phyloP scores from a whole-genome alignment of 2,329 filamentous ascomycete species.

The Colletotrichum liaoningense region DNA sequence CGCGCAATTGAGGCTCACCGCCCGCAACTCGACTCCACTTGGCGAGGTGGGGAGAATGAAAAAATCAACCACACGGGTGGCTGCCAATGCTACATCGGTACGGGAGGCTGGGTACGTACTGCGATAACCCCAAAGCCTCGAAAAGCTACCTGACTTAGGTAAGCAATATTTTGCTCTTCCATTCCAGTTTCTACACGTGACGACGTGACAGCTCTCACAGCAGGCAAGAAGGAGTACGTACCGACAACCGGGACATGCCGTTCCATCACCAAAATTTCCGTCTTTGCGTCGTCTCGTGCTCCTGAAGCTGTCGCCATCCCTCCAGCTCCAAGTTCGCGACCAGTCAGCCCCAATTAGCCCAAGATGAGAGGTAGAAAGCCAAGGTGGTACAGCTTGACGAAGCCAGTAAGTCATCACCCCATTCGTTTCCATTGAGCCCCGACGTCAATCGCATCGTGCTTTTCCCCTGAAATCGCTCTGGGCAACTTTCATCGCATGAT shows the following conservation, averaged over 20 bases:
- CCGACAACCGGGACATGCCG: constrained; percentile 28
- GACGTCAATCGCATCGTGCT: constrained; percentile 6
- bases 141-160: not conserved
- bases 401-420: constrained; percentile 63
- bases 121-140: not conserved
- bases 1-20: constrained; percentile 31
- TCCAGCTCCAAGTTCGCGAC: constrained; percentile 15
- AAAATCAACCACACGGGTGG: constrained; percentile 31
- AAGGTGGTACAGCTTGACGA: constrained; percentile 75
- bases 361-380: constrained; percentile 66
- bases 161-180: not conserved
- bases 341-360: constrained; percentile 42
- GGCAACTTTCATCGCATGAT: not conserved
- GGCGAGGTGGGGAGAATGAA: constrained; percentile 22
- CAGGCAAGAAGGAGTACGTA: constrained; percentile 13
- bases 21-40: constrained; percentile 29
- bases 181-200: not conserved
- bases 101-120: constrained; percentile 17
- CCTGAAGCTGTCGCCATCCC: constrained; percentile 30
- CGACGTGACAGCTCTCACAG: not conserved
- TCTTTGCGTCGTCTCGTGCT: constrained; percentile 25
- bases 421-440: constrained; percentile 10
- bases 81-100: not conserved
- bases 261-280: constrained; percentile 37
- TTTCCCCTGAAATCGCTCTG: not conserved